Evolutionary conservation across 805 yeast species (phyloP).

Genomic region (Ogataea nakhonphanomensis): DNA sequence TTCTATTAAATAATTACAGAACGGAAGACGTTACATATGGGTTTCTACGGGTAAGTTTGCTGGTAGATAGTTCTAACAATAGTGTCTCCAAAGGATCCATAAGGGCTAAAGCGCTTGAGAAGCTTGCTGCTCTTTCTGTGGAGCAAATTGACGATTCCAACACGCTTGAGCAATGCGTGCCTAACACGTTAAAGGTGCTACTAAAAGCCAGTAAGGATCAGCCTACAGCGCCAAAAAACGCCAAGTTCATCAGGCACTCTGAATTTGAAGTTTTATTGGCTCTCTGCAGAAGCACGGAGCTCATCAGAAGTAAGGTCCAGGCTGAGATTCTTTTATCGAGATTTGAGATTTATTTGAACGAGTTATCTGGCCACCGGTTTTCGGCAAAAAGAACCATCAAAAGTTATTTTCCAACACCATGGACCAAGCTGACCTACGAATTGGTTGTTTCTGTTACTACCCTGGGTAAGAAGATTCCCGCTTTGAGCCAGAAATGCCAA

Average conservation of each 20-base stretch:
- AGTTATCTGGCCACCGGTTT: slow-evolving; percentile 43
- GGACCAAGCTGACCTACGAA: slow-evolving; percentile 39
- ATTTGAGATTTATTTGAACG: slow-evolving; percentile 44
- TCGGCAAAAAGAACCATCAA: slow-evolving; percentile 25
- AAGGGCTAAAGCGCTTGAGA: slow-evolving; percentile 36
- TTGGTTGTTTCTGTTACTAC: slow-evolving; percentile 33
- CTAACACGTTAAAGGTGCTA: slow-evolving; percentile 23
- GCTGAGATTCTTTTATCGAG: slow-evolving; percentile 43
- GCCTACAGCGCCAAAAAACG: slow-evolving; percentile 14
- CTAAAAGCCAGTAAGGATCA: slow-evolving; percentile 19
- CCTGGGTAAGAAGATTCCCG: slow-evolving; percentile 23
- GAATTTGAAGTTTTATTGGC: slow-evolving; percentile 57
- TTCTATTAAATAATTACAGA: not conserved
- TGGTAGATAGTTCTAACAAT: not conserved
- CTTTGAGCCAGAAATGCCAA: slow-evolving; percentile 12
- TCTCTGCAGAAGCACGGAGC: slow-evolving; percentile 44
- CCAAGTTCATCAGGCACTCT: slow-evolving; percentile 9
- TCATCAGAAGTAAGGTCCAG: slow-evolving; percentile 35
- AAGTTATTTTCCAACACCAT: slow-evolving; percentile 36
- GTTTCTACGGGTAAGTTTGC: slow-evolving; percentile 6
- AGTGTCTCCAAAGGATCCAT: slow-evolving; percentile 37
- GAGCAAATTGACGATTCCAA: slow-evolving; percentile 18
- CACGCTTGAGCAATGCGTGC: slow-evolving; percentile 21
- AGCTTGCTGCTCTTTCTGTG: slow-evolving; percentile 34
- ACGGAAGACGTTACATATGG: not conserved